These are phyloP conservation scores for Hypoxylon fuscum DNA, from an alignment of 495 filamentous ascomycete genomes.

Conservation along the genomic window DNA sequence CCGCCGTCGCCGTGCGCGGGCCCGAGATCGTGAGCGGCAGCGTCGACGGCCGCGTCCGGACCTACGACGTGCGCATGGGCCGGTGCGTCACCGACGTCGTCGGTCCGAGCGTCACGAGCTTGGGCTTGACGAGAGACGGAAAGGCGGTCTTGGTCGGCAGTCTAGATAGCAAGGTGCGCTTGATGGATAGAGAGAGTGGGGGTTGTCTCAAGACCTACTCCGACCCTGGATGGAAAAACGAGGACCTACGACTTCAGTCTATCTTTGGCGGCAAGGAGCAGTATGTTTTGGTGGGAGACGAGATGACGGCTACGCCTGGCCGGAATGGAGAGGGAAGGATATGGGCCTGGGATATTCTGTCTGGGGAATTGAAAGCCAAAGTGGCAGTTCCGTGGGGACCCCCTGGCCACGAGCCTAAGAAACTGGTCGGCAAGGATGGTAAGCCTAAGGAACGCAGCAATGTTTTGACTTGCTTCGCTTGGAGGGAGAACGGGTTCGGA, in stretches of 20 bases:
- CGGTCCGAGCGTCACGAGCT: conserved; percentile 71
- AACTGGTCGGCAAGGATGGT: conserved; percentile 58
- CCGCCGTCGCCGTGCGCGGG: conserved; percentile 63
- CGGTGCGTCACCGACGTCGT: conserved; percentile 76
- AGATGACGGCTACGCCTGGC: conserved; percentile 56
- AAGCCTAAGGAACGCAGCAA: conserved; percentile 61
- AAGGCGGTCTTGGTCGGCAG: conserved; percentile 77
- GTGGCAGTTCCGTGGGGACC: conserved; percentile 68
- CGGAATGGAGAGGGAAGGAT: conserved; percentile 65
- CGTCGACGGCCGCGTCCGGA: conserved; percentile 84
- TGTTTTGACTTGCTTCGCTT: conserved; percentile 70
- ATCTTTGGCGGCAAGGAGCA: conserved; percentile 77
- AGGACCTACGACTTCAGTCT: conserved; percentile 75
- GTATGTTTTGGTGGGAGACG: conserved; percentile 84
- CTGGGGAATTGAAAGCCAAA: conserved; percentile 70
- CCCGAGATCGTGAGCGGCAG: conserved; percentile 74
- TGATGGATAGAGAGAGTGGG: conserved; percentile 84
- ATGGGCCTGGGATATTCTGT: conserved; percentile 91
- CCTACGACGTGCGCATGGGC: conserved; percentile 91
- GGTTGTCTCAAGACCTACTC: conserved; percentile 76
- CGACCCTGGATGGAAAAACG: conserved; percentile 68
- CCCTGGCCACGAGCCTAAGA: conserved; percentile 61
- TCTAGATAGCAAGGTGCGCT: conserved; percentile 77
- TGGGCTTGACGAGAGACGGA: conserved; percentile 74
- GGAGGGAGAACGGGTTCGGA: conserved; percentile 73